phyloP scores from a whole-genome alignment of 2,329 filamentous ascomycete genomes.

The Acarospora socialis region DNA sequence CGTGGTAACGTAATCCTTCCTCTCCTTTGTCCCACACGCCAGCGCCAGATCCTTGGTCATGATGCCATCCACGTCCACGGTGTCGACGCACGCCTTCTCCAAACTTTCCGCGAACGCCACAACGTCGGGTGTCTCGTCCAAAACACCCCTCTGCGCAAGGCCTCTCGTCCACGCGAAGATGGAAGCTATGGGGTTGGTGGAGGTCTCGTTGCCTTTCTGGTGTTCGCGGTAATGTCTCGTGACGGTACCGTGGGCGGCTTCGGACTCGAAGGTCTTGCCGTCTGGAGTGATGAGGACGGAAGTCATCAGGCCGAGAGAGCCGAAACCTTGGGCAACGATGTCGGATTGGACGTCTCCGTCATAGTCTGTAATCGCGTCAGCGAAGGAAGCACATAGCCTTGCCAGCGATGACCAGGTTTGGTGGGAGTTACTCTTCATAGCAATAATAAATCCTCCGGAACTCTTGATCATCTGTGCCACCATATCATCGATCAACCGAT shows the following conservation, averaged over 20 bases:
- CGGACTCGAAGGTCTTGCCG: conserved; percentile 92
- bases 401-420: no score
- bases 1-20: conserved; percentile 80
- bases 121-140: conserved; percentile 85
- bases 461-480: conserved; percentile 99
- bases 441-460: conserved; percentile 89
- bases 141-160: conserved; percentile 78
- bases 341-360: conserved; percentile 98
- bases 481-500: conserved; percentile 98
- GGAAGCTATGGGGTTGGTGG: conserved; percentile 95
- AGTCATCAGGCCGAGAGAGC: conserved; percentile 95
- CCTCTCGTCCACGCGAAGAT: conserved; percentile 99
- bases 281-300: conserved; percentile 93
- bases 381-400: conserved; percentile 7
- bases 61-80: conserved; percentile 82
- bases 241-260: conserved; percentile 95
- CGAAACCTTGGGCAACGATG: conserved; percentile 95
- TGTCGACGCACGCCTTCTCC: conserved; percentile 86
- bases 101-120: conserved; percentile 82
- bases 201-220: conserved; percentile 94
- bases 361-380: conserved; percentile 53
- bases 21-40: conserved; percentile 74
- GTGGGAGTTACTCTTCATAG: conserved; percentile 71
- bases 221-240: conserved; percentile 98
- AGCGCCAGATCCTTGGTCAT: conserved; percentile 99